Conservation (phyloP, 1,284 basidiomycete species). For the Caloboletus inedulis region DNA sequence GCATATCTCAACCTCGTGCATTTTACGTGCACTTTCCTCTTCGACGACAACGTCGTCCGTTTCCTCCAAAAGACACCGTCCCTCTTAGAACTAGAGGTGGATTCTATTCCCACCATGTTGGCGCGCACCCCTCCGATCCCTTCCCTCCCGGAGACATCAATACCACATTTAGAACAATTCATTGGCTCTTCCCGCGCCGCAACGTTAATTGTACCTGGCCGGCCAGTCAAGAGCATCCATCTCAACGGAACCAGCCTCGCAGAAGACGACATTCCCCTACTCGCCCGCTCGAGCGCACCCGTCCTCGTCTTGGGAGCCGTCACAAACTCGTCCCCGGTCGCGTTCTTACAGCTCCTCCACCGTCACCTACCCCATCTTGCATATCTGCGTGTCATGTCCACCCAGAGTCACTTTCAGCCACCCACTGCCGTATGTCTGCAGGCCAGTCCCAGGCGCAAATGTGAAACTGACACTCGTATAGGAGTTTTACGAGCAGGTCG, state of each 20-base stretch:
- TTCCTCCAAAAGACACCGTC: slow-evolving; percentile 55
- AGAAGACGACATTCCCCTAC: slow-evolving; percentile 47
- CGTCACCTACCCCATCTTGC: slow-evolving; percentile 45
- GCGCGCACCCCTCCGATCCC: slow-evolving; percentile 18
- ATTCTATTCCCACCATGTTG: slow-evolving; percentile 32
- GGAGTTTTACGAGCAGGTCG: slow-evolving; percentile 63
- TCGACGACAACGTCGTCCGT: slow-evolving; percentile 51
- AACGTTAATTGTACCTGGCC: slow-evolving; percentile 52
- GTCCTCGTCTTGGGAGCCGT: slow-evolving; percentile 45
- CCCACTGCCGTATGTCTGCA: slow-evolving; percentile 44
- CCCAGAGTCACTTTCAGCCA: slow-evolving; percentile 43
- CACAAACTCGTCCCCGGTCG: slow-evolving; percentile 43
- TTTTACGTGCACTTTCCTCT: slow-evolving; percentile 56
- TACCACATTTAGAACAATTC: slow-evolving; percentile 56
- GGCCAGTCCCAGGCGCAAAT: not conserved
- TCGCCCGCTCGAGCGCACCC: slow-evolving; percentile 46
- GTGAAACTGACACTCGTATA: slow-evolving; percentile 30
- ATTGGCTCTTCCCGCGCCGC: slow-evolving; percentile 57
- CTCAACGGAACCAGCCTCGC: slow-evolving; percentile 55
- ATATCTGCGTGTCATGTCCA: slow-evolving; percentile 53
- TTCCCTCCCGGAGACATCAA: slow-evolving; percentile 36
- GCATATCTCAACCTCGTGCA: slow-evolving; percentile 47
- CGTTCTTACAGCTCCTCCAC: slow-evolving; percentile 45
- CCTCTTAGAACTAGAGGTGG: slow-evolving; percentile 54
- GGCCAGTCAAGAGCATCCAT: slow-evolving; percentile 60